Percentiles rank a stretch among this genome's conserved stretches.
phyloP scores from a whole-genome alignment of 2,329 filamentous ascomycete genomes.

The Phialemonium atrogriseum region DNA sequence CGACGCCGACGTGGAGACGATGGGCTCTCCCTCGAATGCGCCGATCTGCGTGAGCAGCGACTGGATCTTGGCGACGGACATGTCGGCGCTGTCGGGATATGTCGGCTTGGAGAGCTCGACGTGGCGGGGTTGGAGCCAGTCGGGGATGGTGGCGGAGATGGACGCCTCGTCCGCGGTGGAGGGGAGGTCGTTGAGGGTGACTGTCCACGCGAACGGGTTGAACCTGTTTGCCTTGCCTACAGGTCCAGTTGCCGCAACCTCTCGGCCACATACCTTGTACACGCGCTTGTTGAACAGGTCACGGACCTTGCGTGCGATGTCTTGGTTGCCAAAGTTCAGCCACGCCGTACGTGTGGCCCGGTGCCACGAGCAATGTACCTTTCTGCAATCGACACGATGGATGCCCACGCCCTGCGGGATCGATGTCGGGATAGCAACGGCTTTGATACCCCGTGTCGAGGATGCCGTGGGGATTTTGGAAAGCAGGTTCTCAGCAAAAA shows the following conservation, averaged over 20 bases:
- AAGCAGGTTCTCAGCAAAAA: conserved; percentile 15
- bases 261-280: conserved; percentile 15
- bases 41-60: conserved; percentile 23
- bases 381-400: conserved; percentile 23
- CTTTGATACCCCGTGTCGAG: neutral
- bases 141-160: conserved; percentile 12
- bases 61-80: conserved; percentile 14
- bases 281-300: conserved; percentile 12
- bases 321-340: conserved; percentile 18
- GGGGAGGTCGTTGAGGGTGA: conserved; percentile 17
- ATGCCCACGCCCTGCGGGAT: conserved; percentile 16
- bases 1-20: conserved; percentile 10
- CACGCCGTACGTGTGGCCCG: conserved; percentile 17
- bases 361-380: conserved; percentile 28
- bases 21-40: conserved; percentile 25
- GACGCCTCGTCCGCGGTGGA: conserved; percentile 9
- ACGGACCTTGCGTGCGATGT: conserved; percentile 12
- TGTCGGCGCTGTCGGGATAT: conserved; percentile 15
- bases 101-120: conserved; percentile 13
- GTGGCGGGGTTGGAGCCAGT: conserved; percentile 8
- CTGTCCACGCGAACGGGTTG: conserved; percentile 12
- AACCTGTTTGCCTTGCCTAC: neutral
- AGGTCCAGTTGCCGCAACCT: conserved; percentile 8
- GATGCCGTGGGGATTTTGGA: conserved; percentile 5
- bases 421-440: conserved; percentile 8